Percentiles rank a stretch among this genome's conserved stretches.
Conservation (phyloP, 2,329 filamentous ascomycete species). For the Shiraia bambusicola region DNA sequence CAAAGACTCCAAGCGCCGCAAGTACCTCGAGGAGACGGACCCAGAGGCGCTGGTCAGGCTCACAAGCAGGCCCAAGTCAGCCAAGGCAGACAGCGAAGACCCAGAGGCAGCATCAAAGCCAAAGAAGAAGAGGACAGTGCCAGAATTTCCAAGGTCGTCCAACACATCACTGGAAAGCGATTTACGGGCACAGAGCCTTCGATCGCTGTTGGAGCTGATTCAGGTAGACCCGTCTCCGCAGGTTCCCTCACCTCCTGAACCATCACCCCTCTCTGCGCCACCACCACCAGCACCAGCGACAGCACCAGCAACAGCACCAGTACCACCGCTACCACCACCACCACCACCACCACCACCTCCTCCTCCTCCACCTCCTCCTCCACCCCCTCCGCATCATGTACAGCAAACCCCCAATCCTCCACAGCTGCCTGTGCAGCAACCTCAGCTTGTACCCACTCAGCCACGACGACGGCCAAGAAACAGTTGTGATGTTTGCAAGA, state of each 20-base stretch:
- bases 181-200: constrained; percentile 40
- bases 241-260: constrained; percentile 14
- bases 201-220: constrained; percentile 42
- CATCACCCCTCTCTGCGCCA: neutral
- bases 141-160: constrained; percentile 28
- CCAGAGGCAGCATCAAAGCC: constrained; percentile 14
- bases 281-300: too few species aligned
- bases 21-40: constrained; percentile 38
- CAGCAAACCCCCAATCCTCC: constrained; percentile 6
- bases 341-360: too few species aligned
- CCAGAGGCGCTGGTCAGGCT: constrained; percentile 35
- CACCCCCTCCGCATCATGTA: constrained; percentile 6
- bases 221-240: constrained; percentile 23
- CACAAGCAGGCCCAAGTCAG: constrained; percentile 24
- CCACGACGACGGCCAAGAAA: constrained; percentile 29
- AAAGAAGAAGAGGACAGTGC: constrained; percentile 31
- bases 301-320: too few species aligned
- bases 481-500: constrained; percentile 41
- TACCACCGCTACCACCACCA: too few species aligned
- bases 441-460: constrained; percentile 9
- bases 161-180: constrained; percentile 44
- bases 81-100: constrained; percentile 21
- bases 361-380: constrained; percentile 14
- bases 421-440: constrained; percentile 7
- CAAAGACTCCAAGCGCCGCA: constrained; percentile 43